Evolutionary conservation across 306 rosid species (phyloP), one percentile per base, ranked within the genome.

Genomic region (Cicer chorassanicum): DNA sequence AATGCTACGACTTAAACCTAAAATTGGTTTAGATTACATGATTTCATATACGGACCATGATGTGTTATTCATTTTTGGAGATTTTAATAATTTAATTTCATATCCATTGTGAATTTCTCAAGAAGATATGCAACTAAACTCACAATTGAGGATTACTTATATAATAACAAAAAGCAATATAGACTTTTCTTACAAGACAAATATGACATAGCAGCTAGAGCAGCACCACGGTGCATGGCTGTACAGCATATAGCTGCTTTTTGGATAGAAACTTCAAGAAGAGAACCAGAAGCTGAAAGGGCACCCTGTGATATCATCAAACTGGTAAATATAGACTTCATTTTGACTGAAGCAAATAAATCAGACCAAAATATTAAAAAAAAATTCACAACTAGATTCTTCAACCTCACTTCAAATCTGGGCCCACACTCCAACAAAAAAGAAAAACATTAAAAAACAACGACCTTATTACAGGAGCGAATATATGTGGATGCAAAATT

Each of bases 161-260:
- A 10, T 12, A 60, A 48, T 50, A 80, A 66, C 9, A 21, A 81
- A 39, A 66, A 44, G 60, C 5, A 55, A 8, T 34, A 42, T 45
- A 42, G 5, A 51, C 41, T 78, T 70, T 77, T 70, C 92, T 91
- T 89, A 91, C 98, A 93, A 77, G 97, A 93, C 79, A 93, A 78
- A 83, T 89, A 91, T 60, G 98, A 93, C 98, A 93, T 93, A 81
- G 98, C 95, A 14, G 98, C 92, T 36, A 93, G 86, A 50, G 98
- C 98, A 57, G 98, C 97, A 41, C 98, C 98, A n/a, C 97, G 97
- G 81, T 93, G 98, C 98, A 93, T 93, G 29, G 98, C 98, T 4
- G 98, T 91, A 88, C 96, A 93, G 82, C 98, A 91, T 85, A 91
- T 89, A 72, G 98, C 91, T 54, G 97, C 98, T 79, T 91, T 93